Base-by-base conservation (phyloP, 495 filamentous ascomycete species). In the Physcia stellaris region DNA sequence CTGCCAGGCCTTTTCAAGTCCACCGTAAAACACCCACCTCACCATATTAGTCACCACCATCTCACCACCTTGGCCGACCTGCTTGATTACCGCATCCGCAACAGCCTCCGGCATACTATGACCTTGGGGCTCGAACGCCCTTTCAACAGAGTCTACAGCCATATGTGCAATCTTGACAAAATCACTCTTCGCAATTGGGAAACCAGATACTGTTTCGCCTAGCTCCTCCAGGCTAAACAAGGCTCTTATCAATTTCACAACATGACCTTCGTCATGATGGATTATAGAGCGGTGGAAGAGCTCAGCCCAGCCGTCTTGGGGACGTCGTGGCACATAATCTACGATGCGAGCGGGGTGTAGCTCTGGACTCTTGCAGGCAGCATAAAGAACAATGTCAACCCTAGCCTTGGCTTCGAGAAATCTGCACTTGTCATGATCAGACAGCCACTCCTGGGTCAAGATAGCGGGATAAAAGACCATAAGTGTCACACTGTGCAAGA, bases 401-500 rank as follows among this genome's bases (percentile, higher is more conserved):
- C 26, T 7, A 7, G 9, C 26, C 13, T 28, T 28, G 9, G 9
- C 7, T 13, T 28, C 26, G 26, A 28, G 26, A 7, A 28, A 7
- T 13, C 26, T 7, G 9, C 13, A 7, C 26, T 28, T 28, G 26
- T 28, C 13, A 7, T 28, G 26, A 28, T 28, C 13, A 13, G 9
- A 7, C 9, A 28, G 7, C 26, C 26, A 28, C 9, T 28, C 26
- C 26, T 28, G 26, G 7, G 9, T 28, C 26, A 28, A 7, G 13
- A 28, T 7, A 13, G 26, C 13, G 7, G 26, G 26, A 13, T 28
- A 42, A 34, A 60, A 49, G 6, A 61, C 53, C 2, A 43, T 48
- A 33, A 51, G 46, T 9, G 55, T 65, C 27, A 61, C 54, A 12
- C 41, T 47, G 45, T 65, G 61, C 60, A 65, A 57, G 24, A 50